Base-by-base conservation (phyloP, 192 early-diverging fungal species). In the Linderina pennispora region DNA sequence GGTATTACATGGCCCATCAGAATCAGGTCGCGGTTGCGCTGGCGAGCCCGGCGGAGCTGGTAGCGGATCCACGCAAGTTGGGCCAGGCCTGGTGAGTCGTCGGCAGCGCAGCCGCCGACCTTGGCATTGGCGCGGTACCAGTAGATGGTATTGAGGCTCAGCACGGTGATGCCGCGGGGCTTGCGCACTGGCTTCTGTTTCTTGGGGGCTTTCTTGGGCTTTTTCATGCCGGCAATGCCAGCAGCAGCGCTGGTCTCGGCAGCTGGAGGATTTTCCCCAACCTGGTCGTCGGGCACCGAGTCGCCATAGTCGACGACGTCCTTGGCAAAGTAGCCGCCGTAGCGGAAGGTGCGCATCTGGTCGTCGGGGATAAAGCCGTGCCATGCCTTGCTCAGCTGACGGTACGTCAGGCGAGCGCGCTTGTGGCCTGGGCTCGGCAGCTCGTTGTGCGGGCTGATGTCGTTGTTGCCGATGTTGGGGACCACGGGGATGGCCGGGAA, bases 61-160 rank as follows among this genome's bases (percentile, higher is more conserved):
- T 75, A 70, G 20, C 76, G 63, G n/a, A 89, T 58, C 85, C 87
- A 89, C 8, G 74, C 77, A 22, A 87, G 66, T 49, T 89, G 79
- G 15, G 50, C 65, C 13, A 73, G 61, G 0, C 87, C 87, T 0
- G 85, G 82, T 31, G 84, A 76, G 21, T 74, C 66, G 2, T 67
- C 17, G 0, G 44, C 62, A 16, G 48, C 43, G 42, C 87, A 89
- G 2, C 81, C 81, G 46, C 80, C 76, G 2, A 84, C 82, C 4
- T 73, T 77, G 19, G 79, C 69, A 36, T 89, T 89, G 22, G 80
- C 75, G 18, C 75, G 70, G 44, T 76, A 86, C 56, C 86, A 89
- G 44, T 86, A 89, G 4, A 86, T 62, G 0, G 85, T 83, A 56
- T 89, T 87, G 17, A 89, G 61, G 14, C 84, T 75, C 6, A 86